Evolutionary conservation across 495 filamentous ascomycete genomes (phyloP).

Genomic region (Daldinia decipiens): DNA sequence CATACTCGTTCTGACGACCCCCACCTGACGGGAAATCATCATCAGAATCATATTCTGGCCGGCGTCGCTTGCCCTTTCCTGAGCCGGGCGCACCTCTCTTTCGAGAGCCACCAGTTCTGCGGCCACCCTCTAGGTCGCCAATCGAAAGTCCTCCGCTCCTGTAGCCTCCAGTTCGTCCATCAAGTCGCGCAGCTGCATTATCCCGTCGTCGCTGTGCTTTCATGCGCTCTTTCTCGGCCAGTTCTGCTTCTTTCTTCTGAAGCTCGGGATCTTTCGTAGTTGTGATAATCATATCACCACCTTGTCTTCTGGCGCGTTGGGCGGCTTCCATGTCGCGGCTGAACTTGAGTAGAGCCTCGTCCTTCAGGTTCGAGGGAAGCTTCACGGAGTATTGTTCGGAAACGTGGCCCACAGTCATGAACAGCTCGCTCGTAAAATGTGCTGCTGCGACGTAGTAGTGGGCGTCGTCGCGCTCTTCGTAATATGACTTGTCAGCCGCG

Average conservation of each 20-base stretch:
- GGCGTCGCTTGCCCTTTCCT: conserved; percentile 55
- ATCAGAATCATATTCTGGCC: conserved; percentile 69
- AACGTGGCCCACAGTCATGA: conserved; percentile 82
- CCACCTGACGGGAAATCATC: conserved; percentile 70
- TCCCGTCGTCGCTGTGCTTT: conserved; percentile 75
- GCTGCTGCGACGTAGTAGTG: conserved; percentile 86
- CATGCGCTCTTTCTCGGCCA: conserved; percentile 74
- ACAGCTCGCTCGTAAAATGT: conserved; percentile 71
- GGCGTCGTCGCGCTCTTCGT: conserved; percentile 73
- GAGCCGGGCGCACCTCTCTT: conserved; percentile 58
- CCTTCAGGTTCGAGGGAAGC: conserved; percentile 74
- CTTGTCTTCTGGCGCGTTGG: conserved; percentile 56
- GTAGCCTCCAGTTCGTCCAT: conserved; percentile 62
- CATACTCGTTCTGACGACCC: conserved; percentile 81
- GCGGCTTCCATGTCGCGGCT: conserved; percentile 75
- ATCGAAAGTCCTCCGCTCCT: conserved; percentile 71
- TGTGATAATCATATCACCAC: conserved; percentile 62
- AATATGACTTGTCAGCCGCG: conserved; percentile 65
- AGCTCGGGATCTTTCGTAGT: conserved; percentile 83
- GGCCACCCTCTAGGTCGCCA: conserved; percentile 75
- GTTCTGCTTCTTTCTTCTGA: conserved; percentile 77
- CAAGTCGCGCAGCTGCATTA: conserved; percentile 70
- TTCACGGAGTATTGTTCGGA: conserved; percentile 78
- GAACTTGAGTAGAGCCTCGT: conserved; percentile 80
- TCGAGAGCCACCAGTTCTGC: conserved; percentile 49